A percentile compares a stretch with the other conserved stretches of the same genome.
phyloP scores from a whole-genome alignment of 495 filamentous ascomycete genomes.

The Penicillium odoratum region DNA sequence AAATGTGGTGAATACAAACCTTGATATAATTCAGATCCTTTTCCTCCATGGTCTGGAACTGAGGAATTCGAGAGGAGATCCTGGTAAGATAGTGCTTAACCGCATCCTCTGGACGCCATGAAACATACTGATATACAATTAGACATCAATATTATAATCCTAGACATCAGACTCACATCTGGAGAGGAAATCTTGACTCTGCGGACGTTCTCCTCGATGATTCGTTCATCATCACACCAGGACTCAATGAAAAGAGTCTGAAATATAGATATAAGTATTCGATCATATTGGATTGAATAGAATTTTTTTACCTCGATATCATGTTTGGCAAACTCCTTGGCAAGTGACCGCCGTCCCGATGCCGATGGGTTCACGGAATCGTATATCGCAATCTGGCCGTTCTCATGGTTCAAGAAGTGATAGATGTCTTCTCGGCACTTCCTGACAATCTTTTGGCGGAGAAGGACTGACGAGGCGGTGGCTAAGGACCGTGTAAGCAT shows the following conservation, averaged over 20 bases:
- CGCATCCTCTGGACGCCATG: conserved; percentile 88
- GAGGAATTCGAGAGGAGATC: conserved; percentile 87
- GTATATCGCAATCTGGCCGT: conserved; percentile 97
- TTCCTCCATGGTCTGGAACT: conserved; percentile 97
- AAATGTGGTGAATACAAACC: conserved; percentile 28
- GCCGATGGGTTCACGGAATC: conserved; percentile 96
- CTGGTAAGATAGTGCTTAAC: conserved; percentile 86
- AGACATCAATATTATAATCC: conserved; percentile 11
- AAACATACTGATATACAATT: conserved; percentile 61
- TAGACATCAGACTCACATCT: conserved; percentile 58
- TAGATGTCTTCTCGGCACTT: conserved; percentile 98
- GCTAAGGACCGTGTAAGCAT: conserved; percentile 43
- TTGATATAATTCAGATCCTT: conserved; percentile 94
- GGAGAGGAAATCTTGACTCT: conserved; percentile 98
- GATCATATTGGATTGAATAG: not conserved
- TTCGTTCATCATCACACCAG: conserved; percentile 85
- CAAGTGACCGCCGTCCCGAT: conserved; percentile 78
- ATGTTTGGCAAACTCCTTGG: conserved; percentile 95
- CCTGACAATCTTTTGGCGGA: conserved; percentile 95
- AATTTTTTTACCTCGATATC: conserved; percentile 71
- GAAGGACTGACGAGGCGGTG: conserved; percentile 78
- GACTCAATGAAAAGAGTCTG: conserved; percentile 97
- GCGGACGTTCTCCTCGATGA: conserved; percentile 96
- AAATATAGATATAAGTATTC: not conserved
- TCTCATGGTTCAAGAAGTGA: conserved; percentile 91